Evolutionary conservation across 2,329 filamentous ascomycete genomes (phyloP), one percentile per base, ranked within the genome.

Genomic region (Biscogniauxia marginata): DNA sequence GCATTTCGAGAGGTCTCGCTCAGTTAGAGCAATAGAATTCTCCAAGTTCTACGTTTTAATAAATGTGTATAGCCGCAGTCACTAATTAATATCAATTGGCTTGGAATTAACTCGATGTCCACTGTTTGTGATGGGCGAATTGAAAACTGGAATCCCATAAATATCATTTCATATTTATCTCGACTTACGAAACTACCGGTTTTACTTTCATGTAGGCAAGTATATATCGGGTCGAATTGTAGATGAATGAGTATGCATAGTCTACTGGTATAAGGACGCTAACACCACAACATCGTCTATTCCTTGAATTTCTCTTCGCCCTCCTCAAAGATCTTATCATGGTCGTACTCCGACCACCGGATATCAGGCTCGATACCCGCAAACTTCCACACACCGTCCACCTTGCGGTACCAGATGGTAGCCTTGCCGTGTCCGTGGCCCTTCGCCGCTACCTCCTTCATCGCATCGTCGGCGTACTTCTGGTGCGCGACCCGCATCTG

Each of bases 401-500:
- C 74, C 73, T 78, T 82, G 68, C 77, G 77, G 69, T 84, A 84
- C 77, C 77, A 80, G 63, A 82, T 77, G 56, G 71, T 77, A 65
- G 80, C 81, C 62, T 73, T 76, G 59, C 77, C 79, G 69, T 84
- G 81, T 4, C 79, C 80, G 61, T 84, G 81, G n/a, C 80, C 81
- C 73, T 83, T 81, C 63, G 79, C 73, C 2, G 71, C 70, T 20
- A 84, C 79, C 51, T 75, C 71, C n/a, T 67, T 74, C 52, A 74
- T 64, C 16, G 69, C 72, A 55, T 71, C 74, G 63, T 83, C 81
- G 13, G 71, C 77, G 71, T 84, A 84, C 62, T 74, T 74, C 69
- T 84, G 81, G 65, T 84, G 82, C 16, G 82, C 80, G 46, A 84
- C 82, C 24, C 82, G 80, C 61, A 84, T 74, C 72, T 84, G 82